Conservation (phyloP, 1,284 basidiomycete genomes). For the Ustilago vetiveriae region DNA sequence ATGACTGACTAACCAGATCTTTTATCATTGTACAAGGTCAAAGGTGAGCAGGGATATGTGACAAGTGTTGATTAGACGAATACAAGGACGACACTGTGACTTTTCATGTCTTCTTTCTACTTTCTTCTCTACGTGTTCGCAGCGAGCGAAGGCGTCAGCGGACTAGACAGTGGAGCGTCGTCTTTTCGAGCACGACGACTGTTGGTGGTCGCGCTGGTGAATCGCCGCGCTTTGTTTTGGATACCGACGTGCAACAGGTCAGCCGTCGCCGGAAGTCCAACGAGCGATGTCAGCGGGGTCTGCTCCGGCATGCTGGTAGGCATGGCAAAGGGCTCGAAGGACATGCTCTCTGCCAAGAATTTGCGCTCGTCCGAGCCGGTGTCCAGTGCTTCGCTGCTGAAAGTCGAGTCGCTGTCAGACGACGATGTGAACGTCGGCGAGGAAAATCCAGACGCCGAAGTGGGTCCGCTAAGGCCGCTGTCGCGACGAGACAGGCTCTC, state of each 20-base stretch:
- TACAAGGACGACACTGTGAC: no score
- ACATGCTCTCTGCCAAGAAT: slow-evolving; percentile 35
- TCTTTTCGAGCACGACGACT: slow-evolving; percentile 19
- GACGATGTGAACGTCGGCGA: slow-evolving; percentile 38
- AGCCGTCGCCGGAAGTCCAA: slow-evolving; percentile 24
- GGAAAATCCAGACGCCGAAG: slow-evolving; percentile 20
- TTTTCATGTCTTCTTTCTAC: no score
- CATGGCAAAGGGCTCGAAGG: slow-evolving; percentile 38
- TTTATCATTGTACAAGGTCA: slow-evolving; percentile 2
- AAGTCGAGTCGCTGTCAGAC: slow-evolving; percentile 36
- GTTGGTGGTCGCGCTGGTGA: no score
- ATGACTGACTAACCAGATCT: no score
- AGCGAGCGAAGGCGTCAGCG: background rate
- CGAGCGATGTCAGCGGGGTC: slow-evolving; percentile 33
- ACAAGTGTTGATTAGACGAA: no score
- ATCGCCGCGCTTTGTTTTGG: slow-evolving; percentile 6
- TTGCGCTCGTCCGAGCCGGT: slow-evolving; percentile 15
- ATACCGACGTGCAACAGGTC: background rate
- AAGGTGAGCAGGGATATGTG: no score
- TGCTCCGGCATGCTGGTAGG: slow-evolving; percentile 14
- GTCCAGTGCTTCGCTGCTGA: slow-evolving; percentile 30
- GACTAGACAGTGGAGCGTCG: background rate
- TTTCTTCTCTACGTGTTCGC: slow-evolving; percentile 2
- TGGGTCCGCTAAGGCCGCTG: slow-evolving; percentile 8
- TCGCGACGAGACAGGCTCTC: slow-evolving; percentile 18